phyloP scores from a whole-genome alignment of 805 yeast species.

The Cyberlindnera mycetangii region DNA sequence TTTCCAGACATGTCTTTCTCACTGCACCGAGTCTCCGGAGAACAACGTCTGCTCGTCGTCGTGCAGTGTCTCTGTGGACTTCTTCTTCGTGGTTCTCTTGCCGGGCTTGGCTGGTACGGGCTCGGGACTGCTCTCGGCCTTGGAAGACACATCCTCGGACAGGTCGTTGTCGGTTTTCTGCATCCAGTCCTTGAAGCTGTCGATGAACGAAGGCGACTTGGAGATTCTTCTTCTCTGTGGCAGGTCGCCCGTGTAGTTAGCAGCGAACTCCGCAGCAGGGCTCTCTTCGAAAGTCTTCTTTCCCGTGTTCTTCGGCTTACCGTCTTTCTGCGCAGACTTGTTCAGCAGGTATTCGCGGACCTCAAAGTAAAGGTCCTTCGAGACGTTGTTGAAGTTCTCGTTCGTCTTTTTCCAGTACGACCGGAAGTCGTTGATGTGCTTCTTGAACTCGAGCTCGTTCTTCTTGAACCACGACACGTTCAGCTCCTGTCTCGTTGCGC shows the following conservation, averaged over 20 bases:
- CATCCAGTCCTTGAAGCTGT: slow-evolving; percentile 35
- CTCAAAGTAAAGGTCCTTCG: slow-evolving; percentile 81
- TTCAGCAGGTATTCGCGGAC: slow-evolving; percentile 69
- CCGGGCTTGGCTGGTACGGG: slow-evolving; percentile 5
- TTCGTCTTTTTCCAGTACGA: slow-evolving; percentile 80
- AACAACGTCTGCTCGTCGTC: slow-evolving; percentile 18
- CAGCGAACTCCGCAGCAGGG: slow-evolving; percentile 35
- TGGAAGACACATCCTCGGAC: slow-evolving; percentile 11
- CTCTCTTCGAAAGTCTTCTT: slow-evolving; percentile 4
- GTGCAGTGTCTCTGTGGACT: slow-evolving; percentile 3
- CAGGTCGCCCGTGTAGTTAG: slow-evolving; percentile 62
- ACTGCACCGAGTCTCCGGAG: neutral
- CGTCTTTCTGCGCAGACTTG: slow-evolving; percentile 31
- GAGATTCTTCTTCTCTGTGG: slow-evolving; percentile 13
- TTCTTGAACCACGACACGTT: slow-evolving; percentile 97
- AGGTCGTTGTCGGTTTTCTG: slow-evolving; percentile 26
- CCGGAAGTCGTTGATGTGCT: slow-evolving; percentile 85
- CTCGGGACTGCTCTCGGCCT: slow-evolving; percentile 14
- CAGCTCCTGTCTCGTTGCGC: slow-evolving; percentile 93
- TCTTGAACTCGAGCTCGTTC: slow-evolving; percentile 90
- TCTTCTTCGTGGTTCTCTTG: slow-evolving; percentile 3
- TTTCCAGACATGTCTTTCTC: neutral
- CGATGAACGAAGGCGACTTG: slow-evolving; percentile 28
- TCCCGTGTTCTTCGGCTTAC: slow-evolving; percentile 16
- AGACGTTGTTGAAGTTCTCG: slow-evolving; percentile 62